These are phyloP conservation scores for Metschnikowia chrysomelidarum DNA, from an alignment of 805 yeast species.

Conservation along the genomic window DNA sequence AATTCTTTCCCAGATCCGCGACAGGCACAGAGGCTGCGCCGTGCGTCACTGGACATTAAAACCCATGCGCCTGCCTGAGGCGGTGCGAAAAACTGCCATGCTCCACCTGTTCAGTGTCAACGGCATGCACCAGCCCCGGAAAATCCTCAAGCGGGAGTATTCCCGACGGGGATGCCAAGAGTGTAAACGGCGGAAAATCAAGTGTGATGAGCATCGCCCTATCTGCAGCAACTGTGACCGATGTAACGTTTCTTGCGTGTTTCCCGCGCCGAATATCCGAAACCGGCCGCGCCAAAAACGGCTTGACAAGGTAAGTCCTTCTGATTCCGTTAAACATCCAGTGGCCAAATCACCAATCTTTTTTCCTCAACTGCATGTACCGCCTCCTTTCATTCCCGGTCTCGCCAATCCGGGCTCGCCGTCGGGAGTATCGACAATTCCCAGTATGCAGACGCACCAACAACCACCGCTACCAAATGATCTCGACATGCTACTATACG, in stretches of 20 bases:
- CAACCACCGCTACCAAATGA: slow-evolving; percentile 4
- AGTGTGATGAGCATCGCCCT: slow-evolving; percentile 21
- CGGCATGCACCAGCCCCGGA: too few species aligned
- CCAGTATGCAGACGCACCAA: neutral
- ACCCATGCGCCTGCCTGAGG: slow-evolving; percentile 8
- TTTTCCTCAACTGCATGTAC: too few species aligned
- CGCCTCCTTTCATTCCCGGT: neutral
- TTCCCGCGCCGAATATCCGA: slow-evolving; percentile 13
- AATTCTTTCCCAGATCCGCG: slow-evolving; percentile 4
- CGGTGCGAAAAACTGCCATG: too few species aligned
- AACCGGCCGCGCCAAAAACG: slow-evolving; percentile 12
- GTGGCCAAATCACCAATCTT: too few species aligned
- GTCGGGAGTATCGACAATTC: neutral
- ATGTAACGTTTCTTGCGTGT: slow-evolving; percentile 13
- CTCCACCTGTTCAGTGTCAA: too few species aligned
- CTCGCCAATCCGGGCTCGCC: neutral
- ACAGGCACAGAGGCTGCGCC: slow-evolving; percentile 3
- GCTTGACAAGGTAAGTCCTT: neutral
- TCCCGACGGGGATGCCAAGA: slow-evolving; percentile 21
- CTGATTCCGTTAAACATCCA: too few species aligned
- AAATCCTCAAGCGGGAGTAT: slow-evolving; percentile 18
- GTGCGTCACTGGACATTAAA: slow-evolving; percentile 8
- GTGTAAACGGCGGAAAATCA: slow-evolving; percentile 22
- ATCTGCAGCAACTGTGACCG: slow-evolving; percentile 18
- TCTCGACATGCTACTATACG: slow-evolving; percentile 17